Percentiles rank a stretch among this genome's conserved stretches.
phyloP scores from a whole-genome alignment of 2,329 filamentous ascomycete genomes.

The Geosmithia flava region DNA sequence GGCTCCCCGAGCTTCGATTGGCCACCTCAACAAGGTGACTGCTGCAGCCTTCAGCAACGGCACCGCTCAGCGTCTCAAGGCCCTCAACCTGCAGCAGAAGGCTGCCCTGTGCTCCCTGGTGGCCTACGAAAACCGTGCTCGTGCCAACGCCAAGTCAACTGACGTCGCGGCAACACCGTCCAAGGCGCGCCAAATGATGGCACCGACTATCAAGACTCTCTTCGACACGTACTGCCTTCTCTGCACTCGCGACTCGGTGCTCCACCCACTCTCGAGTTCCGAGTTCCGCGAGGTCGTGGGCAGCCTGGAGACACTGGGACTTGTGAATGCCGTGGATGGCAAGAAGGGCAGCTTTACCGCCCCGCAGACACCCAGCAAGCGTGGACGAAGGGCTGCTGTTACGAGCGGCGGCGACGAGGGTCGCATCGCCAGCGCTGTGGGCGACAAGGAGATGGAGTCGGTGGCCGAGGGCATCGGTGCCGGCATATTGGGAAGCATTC shows the following conservation, averaged over 20 bases:
- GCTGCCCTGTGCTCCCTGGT: constrained; percentile 82
- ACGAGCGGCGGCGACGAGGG: constrained; percentile 54
- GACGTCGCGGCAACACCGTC: constrained; percentile 40
- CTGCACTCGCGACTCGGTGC: constrained; percentile 76
- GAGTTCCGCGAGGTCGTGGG: constrained; percentile 91
- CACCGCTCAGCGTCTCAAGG: constrained; percentile 69
- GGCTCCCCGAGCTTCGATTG: constrained; percentile 79
- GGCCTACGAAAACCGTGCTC: constrained; percentile 69
- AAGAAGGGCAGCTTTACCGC: constrained; percentile 55
- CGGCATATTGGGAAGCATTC: constrained; percentile 49
- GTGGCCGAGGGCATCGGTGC: constrained; percentile 52
- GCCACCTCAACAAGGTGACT: constrained; percentile 85
- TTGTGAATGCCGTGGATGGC: constrained; percentile 59
- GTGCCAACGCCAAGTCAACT: constrained; percentile 31
- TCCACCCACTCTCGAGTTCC: constrained; percentile 79
- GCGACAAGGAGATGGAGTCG: constrained; percentile 65
- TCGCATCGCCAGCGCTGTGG: constrained; percentile 65
- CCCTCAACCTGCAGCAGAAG: constrained; percentile 91
- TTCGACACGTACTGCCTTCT: constrained; percentile 75
- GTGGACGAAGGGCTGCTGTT: constrained; percentile 42
- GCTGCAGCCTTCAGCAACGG: constrained; percentile 84
- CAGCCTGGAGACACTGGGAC: constrained; percentile 76
- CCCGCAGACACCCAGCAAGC: constrained; percentile 60
- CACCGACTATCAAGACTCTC: constrained; percentile 72
- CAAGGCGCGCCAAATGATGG: constrained; percentile 40